Evolutionary conservation across 768 basidiomycete species (phyloP).

Genomic region (Rickenella mellea): DNA sequence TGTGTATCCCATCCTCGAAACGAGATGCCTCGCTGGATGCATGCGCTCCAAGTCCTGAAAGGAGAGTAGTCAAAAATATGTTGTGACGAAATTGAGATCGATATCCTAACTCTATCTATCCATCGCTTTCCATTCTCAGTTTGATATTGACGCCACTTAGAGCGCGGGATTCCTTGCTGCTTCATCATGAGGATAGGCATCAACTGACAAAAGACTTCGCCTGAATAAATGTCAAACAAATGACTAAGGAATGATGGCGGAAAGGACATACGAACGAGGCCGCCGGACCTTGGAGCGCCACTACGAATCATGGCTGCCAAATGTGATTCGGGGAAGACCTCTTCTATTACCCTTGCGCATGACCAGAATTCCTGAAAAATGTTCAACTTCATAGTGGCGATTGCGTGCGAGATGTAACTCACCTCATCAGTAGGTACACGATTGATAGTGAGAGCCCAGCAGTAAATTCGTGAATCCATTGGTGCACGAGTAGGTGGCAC

Average conservation of each 20-base stretch:
- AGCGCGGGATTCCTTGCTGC: constrained; percentile 66
- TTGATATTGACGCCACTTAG: constrained; percentile 63
- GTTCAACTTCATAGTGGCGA: no score
- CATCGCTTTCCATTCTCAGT: constrained; percentile 57
- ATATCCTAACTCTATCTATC: constrained; percentile 59
- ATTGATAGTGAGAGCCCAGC: no score
- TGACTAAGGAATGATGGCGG: constrained; percentile 2
- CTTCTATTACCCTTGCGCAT: constrained; percentile 48
- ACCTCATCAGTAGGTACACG: no score
- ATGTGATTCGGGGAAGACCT: constrained; percentile 55
- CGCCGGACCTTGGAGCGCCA: constrained; percentile 48
- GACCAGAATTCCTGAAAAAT: constrained; percentile 59
- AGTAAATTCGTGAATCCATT: no score
- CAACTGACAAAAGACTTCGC: constrained; percentile 64
- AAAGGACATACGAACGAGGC: no score
- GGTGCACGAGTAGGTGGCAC: no score
- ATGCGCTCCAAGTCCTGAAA: constrained; percentile 47
- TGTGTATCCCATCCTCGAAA: constrained; percentile 75
- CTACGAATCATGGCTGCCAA: constrained; percentile 37
- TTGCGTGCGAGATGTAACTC: no score
- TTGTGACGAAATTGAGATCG: no score
- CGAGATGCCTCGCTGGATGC: constrained; percentile 52
- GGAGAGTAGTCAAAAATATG: constrained; percentile 1
- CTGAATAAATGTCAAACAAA: constrained; percentile 24
- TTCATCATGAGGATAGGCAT: constrained; percentile 80